Base-by-base conservation (phyloP, 2,329 filamentous ascomycete genomes). In the Dactylellina leptospora region DNA sequence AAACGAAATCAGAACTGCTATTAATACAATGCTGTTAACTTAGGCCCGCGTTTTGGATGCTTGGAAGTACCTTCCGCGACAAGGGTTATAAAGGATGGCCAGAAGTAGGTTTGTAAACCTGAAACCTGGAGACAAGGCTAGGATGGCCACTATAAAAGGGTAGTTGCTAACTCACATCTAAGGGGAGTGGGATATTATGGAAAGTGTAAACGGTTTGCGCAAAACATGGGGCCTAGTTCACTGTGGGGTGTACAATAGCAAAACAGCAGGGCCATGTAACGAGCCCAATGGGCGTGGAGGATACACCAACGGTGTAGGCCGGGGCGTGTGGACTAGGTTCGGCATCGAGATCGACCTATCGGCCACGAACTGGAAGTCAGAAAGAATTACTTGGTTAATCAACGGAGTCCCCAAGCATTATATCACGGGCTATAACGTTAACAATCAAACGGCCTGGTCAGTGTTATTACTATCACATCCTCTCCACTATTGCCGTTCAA, bases 31-130 rank as follows among this genome's bases (percentile, higher is more conserved):
- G 4, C 22, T 16, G 18, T 3, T 56, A 61, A 3, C 27, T 82
- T 75, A 83, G 82, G 82, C 81, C 80, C 0, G 82, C 82, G 0
- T 83, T 83, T 74, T 84, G 82, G 82, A 77, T 80, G 28, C 78
- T 84, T 16, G 82, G 82, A 8, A 74, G 77, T 8, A 75, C 68
- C 1, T 82, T 79, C 76, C 79, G 82, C 40, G 76, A 76, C 38
- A 78, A 80, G 68, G 38, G 42, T 25, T 80, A 80, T 69, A 76
- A 74, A 22, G 79, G 79, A 69, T 83, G 82, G 82, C 82, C 82
- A 0, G 59, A 74, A 9, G 54, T 60, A 33, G 51, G 53, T 59
- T 50, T 23, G 30, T 27, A 33, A 13, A 30, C 13, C 1, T 8
- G 10, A 1, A 13, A 1, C n/a, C n/a, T n/a, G n/a, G n/a, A n/a